Evolutionary conservation across 371 early-diverging fungal genomes (phyloP).

Genomic region (Homolaphlyctis polyrhiza): DNA sequence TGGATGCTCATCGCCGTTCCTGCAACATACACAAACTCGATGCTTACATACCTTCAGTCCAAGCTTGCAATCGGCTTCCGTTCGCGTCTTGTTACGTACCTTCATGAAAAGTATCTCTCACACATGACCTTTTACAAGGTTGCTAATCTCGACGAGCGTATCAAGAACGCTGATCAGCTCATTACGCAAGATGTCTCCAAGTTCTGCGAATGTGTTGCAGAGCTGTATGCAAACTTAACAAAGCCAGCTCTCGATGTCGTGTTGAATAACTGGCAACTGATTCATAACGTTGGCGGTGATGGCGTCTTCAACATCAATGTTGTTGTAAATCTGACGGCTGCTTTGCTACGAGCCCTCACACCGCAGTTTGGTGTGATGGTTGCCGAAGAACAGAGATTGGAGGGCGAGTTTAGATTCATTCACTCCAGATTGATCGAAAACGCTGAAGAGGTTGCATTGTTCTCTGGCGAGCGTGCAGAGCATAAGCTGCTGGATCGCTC

Average conservation of each 20-base stretch:
- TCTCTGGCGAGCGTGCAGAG: conserved; percentile 72
- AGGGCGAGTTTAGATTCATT: conserved; percentile 42
- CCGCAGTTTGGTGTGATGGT: conserved; percentile 49
- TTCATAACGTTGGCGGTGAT: conserved; percentile 32
- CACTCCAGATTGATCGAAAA: conserved; percentile 47
- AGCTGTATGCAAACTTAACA: conserved; percentile 70
- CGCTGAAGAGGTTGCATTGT: conserved; percentile 53
- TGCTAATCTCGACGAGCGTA: conserved; percentile 48
- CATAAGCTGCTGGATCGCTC: conserved; percentile 64
- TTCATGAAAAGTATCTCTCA: conserved; percentile 63
- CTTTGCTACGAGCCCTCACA: conserved; percentile 37
- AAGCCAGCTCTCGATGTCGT: conserved; percentile 50
- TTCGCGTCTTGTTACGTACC: conserved; percentile 66
- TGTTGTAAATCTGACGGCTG: conserved; percentile 34
- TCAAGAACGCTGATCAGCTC: conserved; percentile 43
- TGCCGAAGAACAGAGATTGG: conserved; percentile 42
- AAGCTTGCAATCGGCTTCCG: conserved; percentile 61
- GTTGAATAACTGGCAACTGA: conserved; percentile 49
- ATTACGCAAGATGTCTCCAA: conserved; percentile 48
- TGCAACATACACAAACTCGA: conserved; percentile 95
- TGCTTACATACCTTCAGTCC: conserved; percentile 60
- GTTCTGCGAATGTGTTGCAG: conserved; percentile 41
- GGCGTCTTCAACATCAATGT: conserved; percentile 33
- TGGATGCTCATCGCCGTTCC: conserved; percentile 97
- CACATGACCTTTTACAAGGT: conserved; percentile 59